Conservation (phyloP, 768 basidiomycete species). For the Russula sp. region DNA sequence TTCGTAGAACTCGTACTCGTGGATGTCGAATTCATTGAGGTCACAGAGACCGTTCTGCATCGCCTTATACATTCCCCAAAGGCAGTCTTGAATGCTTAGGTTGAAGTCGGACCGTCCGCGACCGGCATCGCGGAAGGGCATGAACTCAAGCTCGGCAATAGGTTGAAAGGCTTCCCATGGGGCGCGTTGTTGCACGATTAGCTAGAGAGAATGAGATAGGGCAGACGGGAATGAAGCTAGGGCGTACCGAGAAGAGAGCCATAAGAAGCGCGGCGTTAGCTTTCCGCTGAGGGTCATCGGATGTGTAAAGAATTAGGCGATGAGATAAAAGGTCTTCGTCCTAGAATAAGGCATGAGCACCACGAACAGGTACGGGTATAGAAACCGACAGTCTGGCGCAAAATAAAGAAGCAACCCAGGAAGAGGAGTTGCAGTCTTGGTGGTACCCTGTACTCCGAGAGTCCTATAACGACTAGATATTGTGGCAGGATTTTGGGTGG, state of each 20-base stretch:
- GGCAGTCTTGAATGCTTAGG: slow-evolving; percentile 86
- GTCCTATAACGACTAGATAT: background rate
- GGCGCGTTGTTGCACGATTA: slow-evolving; percentile 84
- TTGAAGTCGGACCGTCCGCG: slow-evolving; percentile 89
- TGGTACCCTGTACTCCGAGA: background rate
- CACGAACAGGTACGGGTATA: background rate
- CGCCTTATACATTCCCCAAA: slow-evolving; percentile 83
- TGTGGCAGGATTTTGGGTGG: background rate
- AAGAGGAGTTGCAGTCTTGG: background rate
- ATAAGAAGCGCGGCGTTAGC: slow-evolving; percentile 94
- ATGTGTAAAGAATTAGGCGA: slow-evolving; percentile 81
- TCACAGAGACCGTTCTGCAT: slow-evolving; percentile 91
- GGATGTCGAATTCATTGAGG: slow-evolving; percentile 87
- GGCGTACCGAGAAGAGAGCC: slow-evolving; percentile 82
- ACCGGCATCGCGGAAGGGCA: slow-evolving; percentile 95
- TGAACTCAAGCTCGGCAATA: slow-evolving; percentile 85
- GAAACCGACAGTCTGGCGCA: background rate
- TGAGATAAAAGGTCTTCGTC: slow-evolving; percentile 67
- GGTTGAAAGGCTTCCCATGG: slow-evolving; percentile 96
- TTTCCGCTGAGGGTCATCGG: slow-evolving; percentile 77
- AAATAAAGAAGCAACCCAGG: background rate
- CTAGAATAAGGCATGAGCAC: slow-evolving; percentile 33
- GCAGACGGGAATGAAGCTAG: background rate
- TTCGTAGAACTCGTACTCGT: slow-evolving; percentile 91
- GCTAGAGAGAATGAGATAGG: slow-evolving; percentile 37